phyloP scores from a whole-genome alignment of 1,284 basidiomycete genomes.

The Pyrrhoderma lamaoense region DNA sequence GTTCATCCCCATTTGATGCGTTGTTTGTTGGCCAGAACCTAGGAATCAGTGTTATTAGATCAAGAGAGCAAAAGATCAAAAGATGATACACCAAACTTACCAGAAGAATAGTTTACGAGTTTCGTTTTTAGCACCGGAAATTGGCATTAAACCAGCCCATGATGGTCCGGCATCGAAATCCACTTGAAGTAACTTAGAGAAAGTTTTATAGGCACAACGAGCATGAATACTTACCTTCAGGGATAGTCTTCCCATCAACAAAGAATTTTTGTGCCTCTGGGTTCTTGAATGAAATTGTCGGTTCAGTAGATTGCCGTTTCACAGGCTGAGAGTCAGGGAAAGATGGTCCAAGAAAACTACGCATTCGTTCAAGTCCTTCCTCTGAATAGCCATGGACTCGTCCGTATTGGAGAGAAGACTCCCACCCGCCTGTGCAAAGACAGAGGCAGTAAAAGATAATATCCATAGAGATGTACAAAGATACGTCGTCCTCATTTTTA shows the following conservation, averaged over 20 bases:
- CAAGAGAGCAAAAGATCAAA: neutral
- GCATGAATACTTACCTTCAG: constrained; percentile 23
- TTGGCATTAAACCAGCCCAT: constrained; percentile 35
- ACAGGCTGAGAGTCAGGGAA: constrained; percentile 17
- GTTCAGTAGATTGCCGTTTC: constrained; percentile 12
- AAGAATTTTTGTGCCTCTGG: constrained; percentile 29
- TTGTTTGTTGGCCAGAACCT: constrained; percentile 44
- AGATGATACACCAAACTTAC: constrained; percentile 20
- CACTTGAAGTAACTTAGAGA: constrained; percentile 21
- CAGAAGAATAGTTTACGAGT: constrained; percentile 42
- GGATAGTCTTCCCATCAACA: constrained; percentile 29
- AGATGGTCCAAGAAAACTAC: constrained; percentile 35
- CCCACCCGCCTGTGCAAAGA: constrained; percentile 7
- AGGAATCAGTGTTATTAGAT: constrained; percentile 7
- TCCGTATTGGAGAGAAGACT: constrained; percentile 29
- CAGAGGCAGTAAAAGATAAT: neutral
- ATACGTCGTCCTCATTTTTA: constrained; percentile 2
- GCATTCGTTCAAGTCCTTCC: constrained; percentile 40
- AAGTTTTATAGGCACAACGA: neutral
- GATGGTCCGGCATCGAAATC: constrained; percentile 35
- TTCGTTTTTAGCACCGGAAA: constrained; percentile 30
- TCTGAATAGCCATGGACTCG: constrained; percentile 39
- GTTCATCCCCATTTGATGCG: constrained; percentile 37
- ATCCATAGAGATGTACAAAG: constrained; percentile 1
- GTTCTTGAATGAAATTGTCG: constrained; percentile 28